phyloP scores from a whole-genome alignment of 2,329 filamentous ascomycete species.

The Coniella vitis region DNA sequence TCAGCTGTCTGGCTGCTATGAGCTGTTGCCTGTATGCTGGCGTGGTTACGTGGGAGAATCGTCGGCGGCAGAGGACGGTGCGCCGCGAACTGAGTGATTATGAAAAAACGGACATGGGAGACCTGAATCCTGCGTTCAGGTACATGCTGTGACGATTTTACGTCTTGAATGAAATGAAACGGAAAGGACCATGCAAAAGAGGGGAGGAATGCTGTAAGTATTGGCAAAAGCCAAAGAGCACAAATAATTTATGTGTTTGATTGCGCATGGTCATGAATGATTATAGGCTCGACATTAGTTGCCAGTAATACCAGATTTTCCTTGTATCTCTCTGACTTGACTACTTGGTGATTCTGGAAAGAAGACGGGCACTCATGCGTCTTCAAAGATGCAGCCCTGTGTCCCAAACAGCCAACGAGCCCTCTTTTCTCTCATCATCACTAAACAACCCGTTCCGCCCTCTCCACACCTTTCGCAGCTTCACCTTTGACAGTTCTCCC shows the following conservation, averaged over 20 bases:
- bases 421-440: conserved; percentile 52
- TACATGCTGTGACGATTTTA: conserved; percentile 26
- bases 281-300: no score
- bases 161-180: no score
- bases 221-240: no score
- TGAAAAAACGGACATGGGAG: conserved; percentile 34
- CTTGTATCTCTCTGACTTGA: no score
- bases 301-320: no score
- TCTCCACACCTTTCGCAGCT: conserved; percentile 44
- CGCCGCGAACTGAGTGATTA: conserved; percentile 25
- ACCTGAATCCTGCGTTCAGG: conserved; percentile 30
- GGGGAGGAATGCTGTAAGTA: no score
- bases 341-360: no score
- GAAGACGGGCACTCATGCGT: not conserved
- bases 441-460: conserved; percentile 56
- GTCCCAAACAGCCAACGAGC: conserved; percentile 55
- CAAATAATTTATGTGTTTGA: no score
- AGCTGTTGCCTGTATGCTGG: conserved; percentile 54
- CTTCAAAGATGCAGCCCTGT: conserved; percentile 28
- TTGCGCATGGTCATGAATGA: no score
- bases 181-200: no score
- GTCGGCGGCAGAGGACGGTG: conserved; percentile 40
- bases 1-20: conserved; percentile 60
- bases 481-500: conserved; percentile 31
- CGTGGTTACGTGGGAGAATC: conserved; percentile 55